Conservation (phyloP, 805 yeast genomes). For the Ogataea trehalophila region DNA sequence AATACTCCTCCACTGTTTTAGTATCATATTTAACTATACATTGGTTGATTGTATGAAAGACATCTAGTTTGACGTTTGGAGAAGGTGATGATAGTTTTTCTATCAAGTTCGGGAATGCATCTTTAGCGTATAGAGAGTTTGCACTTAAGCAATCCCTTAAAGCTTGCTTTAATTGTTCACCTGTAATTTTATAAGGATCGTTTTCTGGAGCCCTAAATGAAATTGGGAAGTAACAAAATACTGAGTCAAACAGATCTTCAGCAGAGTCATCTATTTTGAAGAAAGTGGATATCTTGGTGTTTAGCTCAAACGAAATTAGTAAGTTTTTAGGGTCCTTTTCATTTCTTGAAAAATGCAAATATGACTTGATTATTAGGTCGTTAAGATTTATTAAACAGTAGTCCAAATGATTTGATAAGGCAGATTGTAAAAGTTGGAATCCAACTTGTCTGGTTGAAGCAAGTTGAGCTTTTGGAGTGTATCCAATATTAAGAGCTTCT, state of each 20-base stretch:
- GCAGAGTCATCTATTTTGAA: conserved; percentile 39
- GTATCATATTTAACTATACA: conserved; percentile 52
- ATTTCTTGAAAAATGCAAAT: conserved; percentile 67
- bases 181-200: conserved; percentile 80
- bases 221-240: conserved; percentile 95
- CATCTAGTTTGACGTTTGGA: conserved; percentile 68
- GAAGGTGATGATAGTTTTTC: conserved; percentile 79
- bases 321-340: conserved; percentile 95
- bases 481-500: conserved; percentile 32
- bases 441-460: conserved; percentile 60
- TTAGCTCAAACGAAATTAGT: conserved; percentile 59
- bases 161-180: conserved; percentile 59
- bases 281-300: conserved; percentile 38
- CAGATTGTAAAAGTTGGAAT: conserved; percentile 42
- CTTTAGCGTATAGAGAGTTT: conserved; percentile 59
- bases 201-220: conserved; percentile 89
- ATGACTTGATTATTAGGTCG: conserved; percentile 48
- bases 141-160: conserved; percentile 62
- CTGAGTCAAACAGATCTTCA: conserved; percentile 77
- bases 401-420: conserved; percentile 29
- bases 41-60: conserved; percentile 53
- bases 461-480: conserved; percentile 52
- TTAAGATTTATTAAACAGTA: conserved; percentile 22
- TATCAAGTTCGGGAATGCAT: conserved; percentile 69
- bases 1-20: conserved; percentile 48